Conservation (phyloP, 768 basidiomycete species). For the Calocybe cyanea region DNA sequence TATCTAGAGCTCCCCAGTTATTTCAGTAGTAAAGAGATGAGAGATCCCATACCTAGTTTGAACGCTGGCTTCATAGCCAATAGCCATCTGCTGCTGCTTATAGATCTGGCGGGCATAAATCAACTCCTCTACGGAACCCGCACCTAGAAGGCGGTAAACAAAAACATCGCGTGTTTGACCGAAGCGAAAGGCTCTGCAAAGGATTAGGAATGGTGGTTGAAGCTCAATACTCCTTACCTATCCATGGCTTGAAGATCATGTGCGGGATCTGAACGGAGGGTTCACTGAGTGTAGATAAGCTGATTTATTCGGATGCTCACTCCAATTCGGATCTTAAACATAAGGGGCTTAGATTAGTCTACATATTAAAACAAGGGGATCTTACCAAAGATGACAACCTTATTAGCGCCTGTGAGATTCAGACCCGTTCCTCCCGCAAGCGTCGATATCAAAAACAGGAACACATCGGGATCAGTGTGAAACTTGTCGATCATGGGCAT, state of each 20-base stretch:
- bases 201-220: not conserved
- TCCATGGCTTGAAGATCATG: constrained; percentile 95
- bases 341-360: too few relatives aligned
- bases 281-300: constrained; percentile 2
- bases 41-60: constrained; percentile 59
- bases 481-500: constrained; percentile 87
- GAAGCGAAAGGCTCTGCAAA: constrained; percentile 66
- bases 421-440: constrained; percentile 89
- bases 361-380: not conserved
- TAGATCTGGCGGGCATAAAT: constrained; percentile 89
- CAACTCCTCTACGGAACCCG: constrained; percentile 83
- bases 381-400: constrained; percentile 87
- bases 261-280: constrained; percentile 71
- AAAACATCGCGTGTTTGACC: constrained; percentile 85
- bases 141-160: constrained; percentile 80
- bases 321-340: constrained; percentile 99
- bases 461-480: constrained; percentile 67
- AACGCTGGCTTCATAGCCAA: constrained; percentile 78
- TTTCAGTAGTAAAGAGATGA: not conserved
- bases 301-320: constrained; percentile 40
- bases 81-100: constrained; percentile 93
- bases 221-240: constrained; percentile 26
- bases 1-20: constrained; percentile 45
- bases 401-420: constrained; percentile 88
- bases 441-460: constrained; percentile 86